Base-by-base conservation (phyloP, 2,329 filamentous ascomycete genomes). In the Phyllosticta citribraziliensis region DNA sequence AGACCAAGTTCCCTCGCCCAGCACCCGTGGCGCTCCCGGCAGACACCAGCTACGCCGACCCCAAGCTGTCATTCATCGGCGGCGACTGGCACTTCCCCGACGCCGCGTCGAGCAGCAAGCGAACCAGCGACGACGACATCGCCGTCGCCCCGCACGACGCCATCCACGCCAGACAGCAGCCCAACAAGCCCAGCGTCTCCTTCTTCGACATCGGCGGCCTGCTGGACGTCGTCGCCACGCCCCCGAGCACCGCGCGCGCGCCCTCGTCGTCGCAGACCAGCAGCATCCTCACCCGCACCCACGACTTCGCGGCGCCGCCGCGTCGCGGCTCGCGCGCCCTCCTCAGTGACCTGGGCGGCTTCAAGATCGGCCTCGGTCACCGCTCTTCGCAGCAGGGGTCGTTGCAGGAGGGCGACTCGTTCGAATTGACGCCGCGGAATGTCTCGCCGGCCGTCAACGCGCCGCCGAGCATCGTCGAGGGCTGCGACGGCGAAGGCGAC, bases 171-270 rank as follows among this genome's bases (percentile, higher is more conserved):
- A 70, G 65, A 54, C 76, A 74, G 76, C 59, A 75, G 74, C 3
- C 70, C 10, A n/a, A 56, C 35, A 80, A 83, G 4, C 78, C 82
- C 4, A 79, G 81, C 55, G 84, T 94, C 4, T 90, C 89, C 0
- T 93, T 96, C 72, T 91, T 93, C 67, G 92, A 96, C 66, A 87
- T 91, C 1, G 91, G 91, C 22, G 89, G 89, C 0, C 75, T 96
- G 0, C 76, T 95, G 0, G 84, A 87, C 5, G 79, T 62, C 5
- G 79, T 62, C 57, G 5, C 58, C 67, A 47, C 40, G 17, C 66
- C 24, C 62, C 65, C 25, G 20, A 58, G 56, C 40, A 14, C 11
- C 40, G 5, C 11, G 63, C 66, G 4, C 14, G 22, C 33, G 67
- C 69, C 27, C 27, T 30, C 8, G 72, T 30, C 8, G 72, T 71